Conservation (phyloP, 306 rosid species). For the Citrullus colocynthis region DNA sequence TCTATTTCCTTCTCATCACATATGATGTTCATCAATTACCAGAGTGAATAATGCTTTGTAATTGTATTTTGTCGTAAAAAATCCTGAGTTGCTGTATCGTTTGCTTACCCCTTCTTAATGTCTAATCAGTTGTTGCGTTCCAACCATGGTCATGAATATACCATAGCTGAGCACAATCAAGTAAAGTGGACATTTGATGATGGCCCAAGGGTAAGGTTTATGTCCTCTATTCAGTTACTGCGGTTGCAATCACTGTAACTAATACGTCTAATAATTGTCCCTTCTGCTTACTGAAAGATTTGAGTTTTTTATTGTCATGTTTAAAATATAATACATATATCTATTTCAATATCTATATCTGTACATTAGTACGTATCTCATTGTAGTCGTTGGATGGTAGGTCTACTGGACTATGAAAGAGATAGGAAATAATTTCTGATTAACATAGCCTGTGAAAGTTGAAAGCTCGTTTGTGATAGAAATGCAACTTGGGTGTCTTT, state of each 20-base stretch:
- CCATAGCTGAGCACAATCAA: slow-evolving; percentile 56
- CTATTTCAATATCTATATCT: neutral
- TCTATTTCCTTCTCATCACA: neutral
- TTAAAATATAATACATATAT: neutral
- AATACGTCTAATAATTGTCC: neutral
- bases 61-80: neutral
- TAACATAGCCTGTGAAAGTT: neutral
- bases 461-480: neutral
- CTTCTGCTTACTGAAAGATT: neutral
- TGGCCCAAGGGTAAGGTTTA: slow-evolving; percentile 53
- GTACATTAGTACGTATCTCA: neutral
- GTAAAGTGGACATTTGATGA: slow-evolving; percentile 54
- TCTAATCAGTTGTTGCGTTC: slow-evolving; percentile 53
- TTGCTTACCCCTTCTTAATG: slow-evolving; percentile 6
- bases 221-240: neutral
- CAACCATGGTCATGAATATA: slow-evolving; percentile 56
- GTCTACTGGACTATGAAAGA: neutral
- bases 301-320: neutral
- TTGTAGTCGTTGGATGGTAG: neutral
- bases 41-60: neutral
- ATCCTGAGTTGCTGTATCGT: neutral
- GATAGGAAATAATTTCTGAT: neutral
- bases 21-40: neutral
- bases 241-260: neutral
- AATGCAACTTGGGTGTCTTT: neutral